phyloP scores from a whole-genome alignment of 202 grass and related monocot genomes.

The Elaeis oleifera region DNA sequence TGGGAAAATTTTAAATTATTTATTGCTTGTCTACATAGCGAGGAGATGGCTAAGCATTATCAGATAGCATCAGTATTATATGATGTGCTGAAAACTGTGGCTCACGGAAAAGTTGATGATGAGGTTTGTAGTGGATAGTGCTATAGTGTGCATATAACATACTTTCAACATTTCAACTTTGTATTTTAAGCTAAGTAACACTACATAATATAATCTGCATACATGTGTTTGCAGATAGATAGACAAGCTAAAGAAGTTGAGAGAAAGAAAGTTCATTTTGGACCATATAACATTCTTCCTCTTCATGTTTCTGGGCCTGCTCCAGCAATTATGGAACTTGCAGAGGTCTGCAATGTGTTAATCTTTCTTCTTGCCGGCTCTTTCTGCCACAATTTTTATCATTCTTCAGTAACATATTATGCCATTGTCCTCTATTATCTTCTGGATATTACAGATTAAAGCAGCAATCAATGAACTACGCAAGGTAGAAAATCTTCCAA shows the following conservation, averaged over 20 bases:
- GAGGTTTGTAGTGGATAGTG: constrained; percentile 31
- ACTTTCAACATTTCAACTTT: no score
- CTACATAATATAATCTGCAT: constrained; percentile 14
- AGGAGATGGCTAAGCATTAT: constrained; percentile 68
- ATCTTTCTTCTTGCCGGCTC: not conserved
- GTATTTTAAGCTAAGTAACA: not conserved
- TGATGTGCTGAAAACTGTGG: constrained; percentile 70
- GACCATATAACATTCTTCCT: constrained; percentile 90
- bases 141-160: not conserved
- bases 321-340: constrained; percentile 78
- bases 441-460: constrained; percentile 47
- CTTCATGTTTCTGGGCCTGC: constrained; percentile 43
- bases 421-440: not conserved
- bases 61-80: constrained; percentile 66
- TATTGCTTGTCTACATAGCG: constrained; percentile 32
- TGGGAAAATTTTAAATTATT: not conserved
- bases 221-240: constrained; percentile 33
- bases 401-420: not conserved
- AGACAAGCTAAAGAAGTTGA: constrained; percentile 42
- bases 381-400: not conserved
- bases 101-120: constrained; percentile 13
- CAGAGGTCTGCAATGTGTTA: constrained; percentile 47
- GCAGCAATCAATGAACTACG: constrained; percentile 62
- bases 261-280: constrained; percentile 59
- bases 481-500: constrained; percentile 26